Evolutionary conservation across 768 basidiomycete genomes (phyloP).

Genomic region (Mycena filopes): DNA sequence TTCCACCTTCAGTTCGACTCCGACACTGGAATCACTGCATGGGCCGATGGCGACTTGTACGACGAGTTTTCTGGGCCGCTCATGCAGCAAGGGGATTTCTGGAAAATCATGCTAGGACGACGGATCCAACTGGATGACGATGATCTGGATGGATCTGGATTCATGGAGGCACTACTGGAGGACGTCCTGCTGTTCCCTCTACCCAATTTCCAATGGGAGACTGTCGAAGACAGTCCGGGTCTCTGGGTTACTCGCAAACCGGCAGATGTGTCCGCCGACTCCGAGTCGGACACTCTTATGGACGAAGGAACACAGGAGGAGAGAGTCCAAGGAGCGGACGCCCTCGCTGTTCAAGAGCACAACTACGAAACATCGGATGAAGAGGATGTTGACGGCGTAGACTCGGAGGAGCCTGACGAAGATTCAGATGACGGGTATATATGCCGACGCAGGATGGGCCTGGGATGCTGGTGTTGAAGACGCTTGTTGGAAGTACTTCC

Average conservation of each 20-base stretch:
- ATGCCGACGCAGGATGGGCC: constrained; percentile 22
- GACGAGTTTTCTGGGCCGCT: constrained; percentile 45
- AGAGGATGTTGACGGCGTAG: constrained; percentile 19
- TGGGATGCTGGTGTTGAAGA: constrained; percentile 24
- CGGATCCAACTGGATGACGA: constrained; percentile 46
- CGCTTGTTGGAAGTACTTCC: constrained; percentile 2
- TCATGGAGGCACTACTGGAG: constrained; percentile 46
- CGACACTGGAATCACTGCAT: constrained; percentile 47
- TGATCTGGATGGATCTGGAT: constrained; percentile 48
- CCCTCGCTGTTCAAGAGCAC: too few relatives aligned
- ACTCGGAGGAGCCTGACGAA: neutral
- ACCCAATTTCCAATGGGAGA: constrained; percentile 40
- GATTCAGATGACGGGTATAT: constrained; percentile 1
- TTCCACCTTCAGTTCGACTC: constrained; percentile 45
- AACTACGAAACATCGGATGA: constrained; percentile 19
- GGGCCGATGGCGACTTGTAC: constrained; percentile 44
- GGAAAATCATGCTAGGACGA: constrained; percentile 54
- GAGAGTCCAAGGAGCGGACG: too few relatives aligned
- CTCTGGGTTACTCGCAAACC: constrained; percentile 45
- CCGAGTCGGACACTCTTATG: too few relatives aligned
- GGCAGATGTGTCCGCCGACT: neutral
- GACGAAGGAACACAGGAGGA: too few relatives aligned
- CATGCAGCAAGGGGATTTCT: constrained; percentile 47
- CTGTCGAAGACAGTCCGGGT: constrained; percentile 40
- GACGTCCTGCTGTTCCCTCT: constrained; percentile 43